Base-by-base conservation (phyloP, 495 filamentous ascomycete species). In the Penicillium samsonianum region DNA sequence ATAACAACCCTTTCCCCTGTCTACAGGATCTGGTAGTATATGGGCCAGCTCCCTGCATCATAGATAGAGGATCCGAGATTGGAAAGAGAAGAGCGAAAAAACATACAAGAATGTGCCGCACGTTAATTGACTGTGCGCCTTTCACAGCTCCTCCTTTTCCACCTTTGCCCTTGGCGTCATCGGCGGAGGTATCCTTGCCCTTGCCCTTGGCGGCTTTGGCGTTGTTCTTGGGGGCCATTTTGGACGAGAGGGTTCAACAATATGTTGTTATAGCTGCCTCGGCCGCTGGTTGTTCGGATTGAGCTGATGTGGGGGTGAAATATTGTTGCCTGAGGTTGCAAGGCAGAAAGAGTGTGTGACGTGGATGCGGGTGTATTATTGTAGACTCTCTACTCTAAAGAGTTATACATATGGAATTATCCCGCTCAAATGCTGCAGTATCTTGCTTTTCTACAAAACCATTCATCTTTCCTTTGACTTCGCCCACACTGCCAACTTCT, bases 61-160 rank as follows among this genome's bases (percentile, higher is more conserved):
- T 20, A 22, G 14, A 10, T 2, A 20, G 26, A 50, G n/a, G 43
- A 23, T 52, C 8, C 8, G 7, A 33, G 44, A 50, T 23, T 35
- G 17, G 20, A 33, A 56, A 54, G 30, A 41, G 55, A 16, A 42
- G 23, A 31, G 30, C 3, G 12, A 8, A 41, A 49, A 53, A 42
- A 71, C 83, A 44, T 75, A 90, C 87, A 61, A 97, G 78, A 63
- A 97, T 95, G 73, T 97, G 92, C 19, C 92, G 81, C 40, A 92
- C 90, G 63, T 95, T 91, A 65, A 97, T 90, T 41, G 82, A 82
- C 59, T 84, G 88, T 1, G 89, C 90, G 5, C 87, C 82, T 70
- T 94, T 96, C 62, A 88, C 74, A 53, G 68, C 69, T 25, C 71
- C 68, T 23, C 71, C 73, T 49, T 76, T 69, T 48, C 72, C 73